Evolutionary conservation across 306 rosid genomes (phyloP), one percentile per base, ranked within the genome.

Genomic region (Casuarina glauca): DNA sequence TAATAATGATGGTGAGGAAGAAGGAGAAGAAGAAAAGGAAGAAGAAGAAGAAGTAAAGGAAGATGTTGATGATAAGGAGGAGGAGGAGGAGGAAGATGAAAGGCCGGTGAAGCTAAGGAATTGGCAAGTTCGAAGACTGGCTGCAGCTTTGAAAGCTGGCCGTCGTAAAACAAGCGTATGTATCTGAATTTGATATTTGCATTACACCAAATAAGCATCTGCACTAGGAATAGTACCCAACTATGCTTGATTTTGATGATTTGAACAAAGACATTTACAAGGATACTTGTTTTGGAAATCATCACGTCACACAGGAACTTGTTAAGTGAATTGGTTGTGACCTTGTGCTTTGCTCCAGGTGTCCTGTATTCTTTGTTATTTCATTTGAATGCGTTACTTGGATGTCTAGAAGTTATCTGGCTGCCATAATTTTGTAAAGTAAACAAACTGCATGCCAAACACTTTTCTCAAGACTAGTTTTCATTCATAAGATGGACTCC

Each of bases 91-190:
- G 32, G 83, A 75, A 43, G 88, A 75, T 32, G 91, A 86, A 69
- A 66, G 48, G 61, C 73, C 77, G 0, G 74, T 78, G 76, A 85
- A 87, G 76, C 95, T 94, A 63, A 87, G 83, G 88, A 90, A 82
- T 76, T 92, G 98, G 97, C 98, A 94, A 76, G 73, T 89, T 39
- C 82, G 90, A 85, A 85, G 88, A 84, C 80, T 95, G 84, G 99
- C 99, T 17, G 75, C 72, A 44, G 99, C 91, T 72, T 83, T 95
- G 26, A 95, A 87, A 88, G 69, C 64, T 50, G 99, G 99, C 61
- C 93, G 97, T 61, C 95, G 97, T 2, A 93, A 93, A 91, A 86
- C 89, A 36, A 90, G 91, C 60, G 97, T 93, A 86, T 63, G 97
- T 69, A 51, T 78, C 68, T 75, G 43, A 16, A 3, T 19, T 39